Evolutionary conservation across 441 rosid genomes (phyloP).

Genomic region (Jatropha podagrica): DNA sequence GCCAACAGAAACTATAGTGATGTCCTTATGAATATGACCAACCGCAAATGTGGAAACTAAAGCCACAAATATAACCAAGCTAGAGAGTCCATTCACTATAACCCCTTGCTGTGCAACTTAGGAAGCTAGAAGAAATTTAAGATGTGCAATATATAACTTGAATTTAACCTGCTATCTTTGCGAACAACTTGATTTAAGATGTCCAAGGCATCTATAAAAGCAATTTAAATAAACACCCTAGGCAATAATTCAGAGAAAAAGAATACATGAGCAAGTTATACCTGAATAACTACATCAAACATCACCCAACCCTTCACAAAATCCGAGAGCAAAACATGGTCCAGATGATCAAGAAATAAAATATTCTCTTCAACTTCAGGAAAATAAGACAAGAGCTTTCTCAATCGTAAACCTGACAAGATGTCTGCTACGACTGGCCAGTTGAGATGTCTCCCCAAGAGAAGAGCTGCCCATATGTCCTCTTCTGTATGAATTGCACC

Average conservation of each 20-base stretch:
- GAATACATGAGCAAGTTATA: slow-evolving; percentile 25
- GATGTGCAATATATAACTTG: slow-evolving; percentile 5
- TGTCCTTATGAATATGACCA: not conserved
- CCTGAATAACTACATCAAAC: slow-evolving; percentile 88
- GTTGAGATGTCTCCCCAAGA: slow-evolving; percentile 76
- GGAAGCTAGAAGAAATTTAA: not conserved
- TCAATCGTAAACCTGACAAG: slow-evolving; percentile 87
- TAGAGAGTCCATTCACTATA: not conserved
- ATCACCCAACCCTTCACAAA: slow-evolving; percentile 55
- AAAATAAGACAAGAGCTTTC: slow-evolving; percentile 58
- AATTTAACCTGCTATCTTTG: not conserved
- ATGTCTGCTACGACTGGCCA: slow-evolving; percentile 97
- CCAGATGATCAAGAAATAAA: slow-evolving; percentile 81
- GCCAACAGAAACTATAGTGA: not conserved
- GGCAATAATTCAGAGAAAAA: not conserved
- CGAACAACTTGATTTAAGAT: not conserved
- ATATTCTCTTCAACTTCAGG: slow-evolving; percentile 44
- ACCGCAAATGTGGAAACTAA: not conserved
- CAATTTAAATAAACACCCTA: not conserved
- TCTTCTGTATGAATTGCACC: slow-evolving; percentile 81
- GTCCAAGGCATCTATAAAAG: not conserved
- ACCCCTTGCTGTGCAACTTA: not conserved
- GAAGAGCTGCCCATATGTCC: slow-evolving; percentile 91
- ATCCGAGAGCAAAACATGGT: slow-evolving; percentile 81
- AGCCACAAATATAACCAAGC: not conserved